Evolutionary conservation across 2,329 filamentous ascomycete species (phyloP).

Genomic region (Ampelomyces quisqualis): DNA sequence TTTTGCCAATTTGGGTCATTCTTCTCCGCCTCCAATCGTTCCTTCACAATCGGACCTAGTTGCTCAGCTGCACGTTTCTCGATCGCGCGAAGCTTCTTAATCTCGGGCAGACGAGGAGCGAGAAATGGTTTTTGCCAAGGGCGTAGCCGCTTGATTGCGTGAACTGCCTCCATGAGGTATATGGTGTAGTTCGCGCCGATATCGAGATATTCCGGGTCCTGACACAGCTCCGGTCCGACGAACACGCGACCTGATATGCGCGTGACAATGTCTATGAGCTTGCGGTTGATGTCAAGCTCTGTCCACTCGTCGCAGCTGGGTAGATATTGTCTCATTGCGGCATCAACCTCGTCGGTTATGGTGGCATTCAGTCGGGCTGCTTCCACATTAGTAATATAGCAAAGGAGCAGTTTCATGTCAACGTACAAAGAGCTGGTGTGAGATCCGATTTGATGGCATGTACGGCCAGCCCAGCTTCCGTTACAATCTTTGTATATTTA

Average conservation of each 20-base stretch:
- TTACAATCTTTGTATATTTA: constrained; percentile 33
- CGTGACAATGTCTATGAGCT: constrained; percentile 35
- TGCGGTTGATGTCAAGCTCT: constrained; percentile 28
- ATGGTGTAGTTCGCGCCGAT: constrained; percentile 34
- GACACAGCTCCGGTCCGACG: constrained; percentile 35
- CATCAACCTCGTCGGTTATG: constrained; percentile 35
- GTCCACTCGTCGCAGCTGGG: constrained; percentile 38
- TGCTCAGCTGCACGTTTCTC: constrained; percentile 15
- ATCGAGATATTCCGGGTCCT: constrained; percentile 34
- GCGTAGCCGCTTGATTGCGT: constrained; percentile 28
- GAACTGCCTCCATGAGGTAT: constrained; percentile 31
- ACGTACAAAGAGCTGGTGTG: constrained; percentile 39
- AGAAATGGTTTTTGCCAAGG: constrained; percentile 30
- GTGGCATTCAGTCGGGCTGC: constrained; percentile 32
- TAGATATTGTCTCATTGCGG: constrained; percentile 27
- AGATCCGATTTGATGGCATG: constrained; percentile 38
- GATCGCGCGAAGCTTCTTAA: constrained; percentile 21
- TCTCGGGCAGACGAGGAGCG: constrained; percentile 27
- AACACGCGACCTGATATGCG: constrained; percentile 39
- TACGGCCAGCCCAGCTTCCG: constrained; percentile 15
- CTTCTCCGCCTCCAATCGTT: constrained; percentile 23
- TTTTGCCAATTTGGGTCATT: constrained; percentile 34
- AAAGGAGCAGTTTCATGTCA: neutral
- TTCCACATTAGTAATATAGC: constrained; percentile 10
- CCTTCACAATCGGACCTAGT: constrained; percentile 29